A percentile compares a stretch with the other conserved stretches of the same genome.
Conservation (phyloP, 257 asterid genomes). For the Solanum piurae region DNA sequence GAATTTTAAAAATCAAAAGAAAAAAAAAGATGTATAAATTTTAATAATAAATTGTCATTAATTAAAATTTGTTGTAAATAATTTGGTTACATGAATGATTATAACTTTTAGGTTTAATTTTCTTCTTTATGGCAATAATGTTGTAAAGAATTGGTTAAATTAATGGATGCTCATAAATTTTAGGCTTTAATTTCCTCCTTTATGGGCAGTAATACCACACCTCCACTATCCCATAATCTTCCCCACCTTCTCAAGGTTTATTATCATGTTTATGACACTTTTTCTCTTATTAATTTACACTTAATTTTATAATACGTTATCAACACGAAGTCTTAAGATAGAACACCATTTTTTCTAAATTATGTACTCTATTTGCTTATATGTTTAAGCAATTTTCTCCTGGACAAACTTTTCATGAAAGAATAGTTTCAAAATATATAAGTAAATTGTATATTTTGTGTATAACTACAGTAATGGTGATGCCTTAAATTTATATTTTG, state of each 20-base stretch:
- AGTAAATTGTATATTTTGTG: no score
- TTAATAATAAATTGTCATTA: not conserved
- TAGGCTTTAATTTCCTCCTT: not conserved
- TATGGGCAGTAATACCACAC: not conserved
- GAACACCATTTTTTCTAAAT: no score
- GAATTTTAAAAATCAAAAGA: not conserved
- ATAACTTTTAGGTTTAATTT: not conserved
- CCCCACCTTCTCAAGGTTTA: not conserved
- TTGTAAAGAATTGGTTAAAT: not conserved
- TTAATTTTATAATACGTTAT: no score
- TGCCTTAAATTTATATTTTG: not conserved
- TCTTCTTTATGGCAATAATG: not conserved
- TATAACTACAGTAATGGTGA: not conserved
- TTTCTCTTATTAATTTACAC: not conserved
- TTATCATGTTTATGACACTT: not conserved
- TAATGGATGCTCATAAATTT: no score
- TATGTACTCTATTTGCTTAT: not conserved
- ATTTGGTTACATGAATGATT: not conserved
- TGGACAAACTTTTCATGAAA: not conserved
- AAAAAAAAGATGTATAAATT: not conserved
- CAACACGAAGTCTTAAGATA: not conserved
- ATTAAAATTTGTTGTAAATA: not conserved
- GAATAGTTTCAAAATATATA: not conserved
- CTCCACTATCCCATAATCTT: not conserved
- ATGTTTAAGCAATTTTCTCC: not conserved